phyloP scores from a whole-genome alignment of 1,284 basidiomycete genomes.

The Melampsora americana region DNA sequence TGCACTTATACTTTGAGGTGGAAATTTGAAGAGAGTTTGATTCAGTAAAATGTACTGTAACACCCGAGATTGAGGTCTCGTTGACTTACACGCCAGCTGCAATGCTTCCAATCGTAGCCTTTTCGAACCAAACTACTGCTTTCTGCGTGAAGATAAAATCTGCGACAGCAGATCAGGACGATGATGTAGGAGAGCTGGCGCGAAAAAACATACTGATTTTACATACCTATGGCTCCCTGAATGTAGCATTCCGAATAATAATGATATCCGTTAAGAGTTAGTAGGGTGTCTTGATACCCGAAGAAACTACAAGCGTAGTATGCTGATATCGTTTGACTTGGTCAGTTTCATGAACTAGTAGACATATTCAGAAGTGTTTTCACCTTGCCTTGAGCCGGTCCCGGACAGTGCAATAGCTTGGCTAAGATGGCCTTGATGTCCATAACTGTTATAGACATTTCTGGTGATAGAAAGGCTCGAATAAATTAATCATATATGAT shows the following conservation, averaged over 20 bases:
- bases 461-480: not conserved
- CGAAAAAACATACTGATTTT: not conserved
- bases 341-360: not conserved
- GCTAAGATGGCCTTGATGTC: not conserved
- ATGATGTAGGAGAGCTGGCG: not conserved
- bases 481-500: not conserved
- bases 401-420: not conserved
- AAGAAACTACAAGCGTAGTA: not conserved
- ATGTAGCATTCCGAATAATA: conserved; percentile 3
- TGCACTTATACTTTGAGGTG: not conserved
- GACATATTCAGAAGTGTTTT: not conserved
- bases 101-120: not conserved
- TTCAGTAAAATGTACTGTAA: too few species aligned
- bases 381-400: not conserved
- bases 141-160: not conserved
- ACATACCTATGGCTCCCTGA: not conserved
- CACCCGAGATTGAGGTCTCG: too few species aligned
- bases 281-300: conserved; percentile 1
- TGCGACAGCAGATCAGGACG: not conserved
- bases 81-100: not conserved
- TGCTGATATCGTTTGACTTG: too few species aligned
- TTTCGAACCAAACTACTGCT: conserved; percentile 8
- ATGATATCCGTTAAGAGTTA: not conserved
- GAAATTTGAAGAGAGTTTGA: too few species aligned
- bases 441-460: not conserved